phyloP scores from a whole-genome alignment of 768 basidiomycete genomes.

The Auricularia auricula-judae region DNA sequence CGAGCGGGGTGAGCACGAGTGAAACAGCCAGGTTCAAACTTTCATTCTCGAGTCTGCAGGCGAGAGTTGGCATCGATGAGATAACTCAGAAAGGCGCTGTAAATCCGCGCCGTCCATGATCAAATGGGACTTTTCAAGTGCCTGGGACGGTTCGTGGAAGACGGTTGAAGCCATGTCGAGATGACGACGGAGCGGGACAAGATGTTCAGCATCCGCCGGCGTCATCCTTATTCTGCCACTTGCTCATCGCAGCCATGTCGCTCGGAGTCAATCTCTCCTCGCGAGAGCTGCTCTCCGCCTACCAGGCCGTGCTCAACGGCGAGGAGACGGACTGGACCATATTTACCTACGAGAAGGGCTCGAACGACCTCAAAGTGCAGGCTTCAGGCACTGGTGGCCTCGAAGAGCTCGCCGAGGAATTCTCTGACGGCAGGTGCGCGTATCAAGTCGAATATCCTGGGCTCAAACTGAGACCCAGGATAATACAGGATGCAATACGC shows the following conservation, averaged over 20 bases:
- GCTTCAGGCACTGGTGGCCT: conserved; percentile 77
- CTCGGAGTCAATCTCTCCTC: conserved; percentile 70
- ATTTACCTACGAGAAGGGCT: conserved; percentile 69
- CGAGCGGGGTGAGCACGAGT: too few species aligned
- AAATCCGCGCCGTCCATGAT: too few species aligned
- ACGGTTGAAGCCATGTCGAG: too few species aligned
- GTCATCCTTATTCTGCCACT: not conserved
- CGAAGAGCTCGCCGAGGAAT: conserved; percentile 87
- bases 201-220: too few species aligned
- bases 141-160: too few species aligned
- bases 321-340: conserved; percentile 66
- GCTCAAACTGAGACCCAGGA: conserved; percentile 1
- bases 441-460: conserved; percentile 5
- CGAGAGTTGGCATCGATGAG: too few species aligned
- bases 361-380: conserved; percentile 83
- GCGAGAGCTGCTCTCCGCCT: conserved; percentile 59
- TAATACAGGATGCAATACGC: conserved; percentile 80
- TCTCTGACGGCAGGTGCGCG: conserved; percentile 79
- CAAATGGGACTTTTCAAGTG: too few species aligned
- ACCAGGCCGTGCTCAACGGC: conserved; percentile 60
- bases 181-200: too few species aligned
- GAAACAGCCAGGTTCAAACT: too few species aligned
- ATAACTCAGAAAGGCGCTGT: too few species aligned
- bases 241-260: conserved; percentile 39
- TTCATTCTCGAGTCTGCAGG: too few species aligned